Base-by-base conservation (phyloP, 768 basidiomycete genomes). In the Daedalea quercina region DNA sequence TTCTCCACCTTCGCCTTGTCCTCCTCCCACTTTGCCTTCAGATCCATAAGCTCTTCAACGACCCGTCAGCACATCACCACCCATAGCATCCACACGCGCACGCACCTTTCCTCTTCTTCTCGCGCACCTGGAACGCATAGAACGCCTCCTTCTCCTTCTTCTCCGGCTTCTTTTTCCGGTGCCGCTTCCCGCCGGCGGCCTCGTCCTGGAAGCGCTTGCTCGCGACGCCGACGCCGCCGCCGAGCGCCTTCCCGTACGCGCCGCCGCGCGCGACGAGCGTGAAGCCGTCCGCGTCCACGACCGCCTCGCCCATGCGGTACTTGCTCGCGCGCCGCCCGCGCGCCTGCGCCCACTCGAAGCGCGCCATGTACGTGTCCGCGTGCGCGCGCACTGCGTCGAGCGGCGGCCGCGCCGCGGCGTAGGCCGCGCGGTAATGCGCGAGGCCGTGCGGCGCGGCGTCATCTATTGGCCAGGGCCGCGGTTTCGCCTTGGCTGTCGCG, bases 211-310 rank as follows among this genome's bases (percentile, higher is more conserved):
- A 84, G 62, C 71, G 70, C 66, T 87, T 89, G 65, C 73, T 78
- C 9, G 81, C 82, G 8, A 85, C 78, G 1, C 73, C 76, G 33
- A 80, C 76, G 0, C 90, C 92, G 13, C 92, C 91, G 25, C 93
- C 93, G 3, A 93, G 72, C 1, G 90, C 90, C 63, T 90, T 76
- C 3, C 94, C 93, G 60, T 94, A 94, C 20, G 87, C 85, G 12
- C 94, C 94, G 3, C 92, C 90, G 34, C 94, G 78, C n/a, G 86
- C 89, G 33, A 97, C 94, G 12, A 97, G 79, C 11, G 92, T 95
- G 67, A 95, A 97, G 2, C 94, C 94, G 56, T 97, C 94, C 54
- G 89, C 92, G 65, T 97, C 94, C 41, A 95, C 88, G 52, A 95
- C 76, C 6, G 88, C 91, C 62, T 92, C 91, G 20, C 90, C 90